Evolutionary conservation across 1,284 basidiomycete genomes (phyloP), one percentile per base, ranked within the genome.

Genomic region (Kalmanozyma brasiliensis): DNA sequence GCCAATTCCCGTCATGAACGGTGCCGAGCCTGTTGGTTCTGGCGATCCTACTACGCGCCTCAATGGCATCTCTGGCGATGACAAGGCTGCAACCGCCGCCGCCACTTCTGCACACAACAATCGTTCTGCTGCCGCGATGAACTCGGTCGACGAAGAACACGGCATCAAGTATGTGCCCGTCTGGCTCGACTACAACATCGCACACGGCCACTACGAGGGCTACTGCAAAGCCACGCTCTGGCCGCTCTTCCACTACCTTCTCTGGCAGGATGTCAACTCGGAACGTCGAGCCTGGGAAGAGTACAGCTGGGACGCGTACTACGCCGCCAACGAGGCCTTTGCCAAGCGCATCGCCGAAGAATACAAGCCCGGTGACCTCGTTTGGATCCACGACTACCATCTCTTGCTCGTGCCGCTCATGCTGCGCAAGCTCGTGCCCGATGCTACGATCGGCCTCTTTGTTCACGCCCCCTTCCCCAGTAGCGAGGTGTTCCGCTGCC

Each of bases 201-300:
- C 92, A 23, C 93, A 93, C 81, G 92, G 91, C 0, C 93, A 96
- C 83, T 97, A 97, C 72, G 83, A 84, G 76, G 94, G 94, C 0
- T 98, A 97, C 84, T 98, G 94, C 88, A 99, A 99, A 83, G 90
- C 91, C 76, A 96, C 90, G 33, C 88, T 99, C 47, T 99, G 95
- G 95, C 96, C 95, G 0, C 85, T 98, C 24, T 96, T 98, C 87
- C 96, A 98, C 85, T 98, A 98, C 82, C 87, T 98, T 57, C 89
- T 97, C 53, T 97, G 94, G 94, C 93, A 96, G 83, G 94, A 96
- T 81, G 93, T 85, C 34, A 84, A 84, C 37, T 81, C 83, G 62
- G 79, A 84, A 43, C 79, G 85, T 55, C 82, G 83, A 35, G 81
- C 83, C 41, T 84, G 85, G n/a, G 94, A 98, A 78, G 85, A 88